Base-by-base conservation (phyloP, 2,329 filamentous ascomycete species). In the Claviceps sp. region DNA sequence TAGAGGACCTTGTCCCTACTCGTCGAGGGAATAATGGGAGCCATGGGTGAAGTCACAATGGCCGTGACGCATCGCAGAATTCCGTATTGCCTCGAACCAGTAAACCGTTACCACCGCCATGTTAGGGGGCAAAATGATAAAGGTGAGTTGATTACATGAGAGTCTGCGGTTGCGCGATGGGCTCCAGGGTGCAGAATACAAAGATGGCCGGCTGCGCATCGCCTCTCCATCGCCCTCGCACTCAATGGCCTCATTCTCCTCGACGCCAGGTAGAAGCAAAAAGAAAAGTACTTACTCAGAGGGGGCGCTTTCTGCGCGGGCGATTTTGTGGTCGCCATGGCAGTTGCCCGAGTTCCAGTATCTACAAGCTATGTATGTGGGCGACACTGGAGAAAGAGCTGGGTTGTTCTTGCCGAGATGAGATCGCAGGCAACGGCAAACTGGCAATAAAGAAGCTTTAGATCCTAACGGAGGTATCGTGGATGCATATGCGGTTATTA, bases 261-360 rank as follows among this genome's bases (percentile, higher is more conserved):
- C 20, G 22, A 22, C 18, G 16, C 13, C 41, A 24, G 7, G n/a
- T 34, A 13, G 13, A 18, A 42, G 7, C 24, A 14, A 16, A 4
- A 36, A 20, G 20, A 37, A 24, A 24, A 37, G 18, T 24, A 55
- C 55, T 53, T 49, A 55, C 53, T 49, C 47, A 52, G 18, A 42
- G 49, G 46, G 22, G 48, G 49, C 47, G 48, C 50, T 44, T 56
- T 52, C 41, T 52, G 54, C 36, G 50, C 49, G 6, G 52, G 46
- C 20, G 54, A 41, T 26, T 54, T 57, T 44, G 54, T 14, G 52
- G 52, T 40, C 38, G 52, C 50, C 48, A 52, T 54, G 9, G 40
- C 48, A 18, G 49, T 22, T 41, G 24, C 11, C 41, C 13, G 18
- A n/a, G 3, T 26, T 18, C 11, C 16, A 16, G 38, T 41, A n/a